Evolutionary conservation across 495 filamentous ascomycete species (phyloP).

Genomic region (Penicillium silybi): DNA sequence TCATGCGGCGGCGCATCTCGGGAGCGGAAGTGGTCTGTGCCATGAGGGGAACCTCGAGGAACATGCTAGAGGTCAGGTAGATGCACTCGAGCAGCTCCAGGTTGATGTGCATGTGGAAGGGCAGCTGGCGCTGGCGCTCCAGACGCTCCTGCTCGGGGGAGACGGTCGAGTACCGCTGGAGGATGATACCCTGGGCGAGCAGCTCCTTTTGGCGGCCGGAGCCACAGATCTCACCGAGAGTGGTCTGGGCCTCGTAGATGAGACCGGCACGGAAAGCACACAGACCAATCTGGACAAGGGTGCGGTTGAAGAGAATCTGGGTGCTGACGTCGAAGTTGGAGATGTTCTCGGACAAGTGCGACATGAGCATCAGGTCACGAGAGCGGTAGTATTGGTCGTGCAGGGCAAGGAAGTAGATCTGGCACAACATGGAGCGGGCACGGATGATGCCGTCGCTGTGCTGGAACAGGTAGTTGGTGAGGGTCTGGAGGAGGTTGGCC

Average conservation of each 20-base stretch:
- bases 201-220: slow-evolving; percentile 97
- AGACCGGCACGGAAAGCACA: slow-evolving; percentile 97
- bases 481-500: slow-evolving; percentile 70
- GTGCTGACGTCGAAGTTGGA: slow-evolving; percentile 90
- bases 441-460: slow-evolving; percentile 93
- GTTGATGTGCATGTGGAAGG: slow-evolving; percentile 99
- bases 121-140: slow-evolving; percentile 91
- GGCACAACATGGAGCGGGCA: slow-evolving; percentile 94
- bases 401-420: slow-evolving; percentile 95
- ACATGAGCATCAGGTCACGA: slow-evolving; percentile 99
- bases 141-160: slow-evolving; percentile 96
- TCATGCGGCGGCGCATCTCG: slow-evolving; percentile 94
- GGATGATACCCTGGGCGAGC: slow-evolving; percentile 94
- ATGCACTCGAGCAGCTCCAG: slow-evolving; percentile 96
- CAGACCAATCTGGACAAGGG: slow-evolving; percentile 94
- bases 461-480: slow-evolving; percentile 92
- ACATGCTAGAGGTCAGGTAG: slow-evolving; percentile 98
- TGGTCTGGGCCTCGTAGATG: slow-evolving; percentile 95
- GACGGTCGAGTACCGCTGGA: slow-evolving; percentile 91
- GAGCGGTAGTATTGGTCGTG: slow-evolving; percentile 97
- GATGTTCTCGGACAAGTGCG: slow-evolving; percentile 97
- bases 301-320: slow-evolving; percentile 98
- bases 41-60: slow-evolving; percentile 94
- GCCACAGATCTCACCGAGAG: slow-evolving; percentile 95
- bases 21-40: slow-evolving; percentile 94